phyloP scores from a whole-genome alignment of 2,329 filamentous ascomycete species.

The Thielaviopsis punctulata region DNA sequence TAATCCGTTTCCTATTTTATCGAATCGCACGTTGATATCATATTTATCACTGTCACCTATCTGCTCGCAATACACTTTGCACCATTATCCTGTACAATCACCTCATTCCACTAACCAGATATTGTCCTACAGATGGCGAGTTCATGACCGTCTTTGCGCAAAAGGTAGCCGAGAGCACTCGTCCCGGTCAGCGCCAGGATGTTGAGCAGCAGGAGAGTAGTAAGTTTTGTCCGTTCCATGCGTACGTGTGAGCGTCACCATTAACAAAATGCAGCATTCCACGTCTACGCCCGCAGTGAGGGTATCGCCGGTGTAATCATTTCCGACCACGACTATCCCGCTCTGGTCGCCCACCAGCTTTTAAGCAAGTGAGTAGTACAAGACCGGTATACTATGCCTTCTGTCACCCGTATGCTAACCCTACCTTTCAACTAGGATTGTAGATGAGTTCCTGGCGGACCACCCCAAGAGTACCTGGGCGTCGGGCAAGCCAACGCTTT shows the following conservation, averaged over 20 bases:
- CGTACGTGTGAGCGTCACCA: neutral
- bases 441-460: slow-evolving; percentile 70
- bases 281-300: slow-evolving; percentile 59
- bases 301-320: slow-evolving; percentile 64
- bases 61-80: neutral
- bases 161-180: slow-evolving; percentile 73
- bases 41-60: neutral
- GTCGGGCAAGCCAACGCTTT: slow-evolving; percentile 33
- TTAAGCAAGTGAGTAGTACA: slow-evolving; percentile 44
- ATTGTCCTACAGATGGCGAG: slow-evolving; percentile 24
- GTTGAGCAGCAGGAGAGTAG: slow-evolving; percentile 55
- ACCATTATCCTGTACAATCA: neutral
- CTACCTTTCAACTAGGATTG: slow-evolving; percentile 24
- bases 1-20: neutral
- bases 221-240: slow-evolving; percentile 19
- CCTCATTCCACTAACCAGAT: neutral
- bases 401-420: slow-evolving; percentile 1
- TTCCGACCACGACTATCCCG: slow-evolving; percentile 57
- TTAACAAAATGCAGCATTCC: slow-evolving; percentile 49
- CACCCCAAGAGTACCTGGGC: slow-evolving; percentile 56
- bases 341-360: slow-evolving; percentile 68
- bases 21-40: neutral
- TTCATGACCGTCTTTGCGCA: slow-evolving; percentile 77
- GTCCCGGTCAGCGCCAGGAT: slow-evolving; percentile 66
- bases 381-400: neutral